These are phyloP conservation scores for Leavenworthia alabamica DNA, from an alignment of 345 rosid genomes.

Conservation along the genomic window DNA sequence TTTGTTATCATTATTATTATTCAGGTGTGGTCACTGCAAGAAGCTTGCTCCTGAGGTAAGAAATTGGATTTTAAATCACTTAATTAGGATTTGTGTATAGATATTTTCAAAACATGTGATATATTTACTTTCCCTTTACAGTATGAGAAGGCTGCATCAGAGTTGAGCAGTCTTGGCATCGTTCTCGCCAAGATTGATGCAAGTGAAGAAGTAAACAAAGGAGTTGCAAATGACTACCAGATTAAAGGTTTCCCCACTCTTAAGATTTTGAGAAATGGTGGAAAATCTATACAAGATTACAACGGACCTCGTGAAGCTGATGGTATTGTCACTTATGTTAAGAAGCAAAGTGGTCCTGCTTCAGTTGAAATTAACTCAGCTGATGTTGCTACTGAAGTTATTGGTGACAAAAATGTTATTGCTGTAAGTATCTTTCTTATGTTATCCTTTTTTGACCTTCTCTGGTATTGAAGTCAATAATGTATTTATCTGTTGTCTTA, in stretches of 20 bases:
- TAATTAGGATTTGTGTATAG: no score
- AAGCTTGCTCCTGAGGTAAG: constrained; percentile 91
- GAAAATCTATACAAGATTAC: constrained; percentile 69
- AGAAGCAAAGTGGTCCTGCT: constrained; percentile 92
- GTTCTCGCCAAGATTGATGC: constrained; percentile 91
- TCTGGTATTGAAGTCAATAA: not conserved
- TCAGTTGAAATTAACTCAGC: constrained; percentile 64
- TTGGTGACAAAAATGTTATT: constrained; percentile 57
- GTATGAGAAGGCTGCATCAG: constrained; percentile 94
- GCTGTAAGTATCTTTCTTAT: constrained; percentile 46
- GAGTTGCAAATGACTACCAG: constrained; percentile 45
- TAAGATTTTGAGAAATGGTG: constrained; percentile 80
- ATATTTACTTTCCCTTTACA: constrained; percentile 23
- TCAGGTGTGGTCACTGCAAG: constrained; percentile 97
- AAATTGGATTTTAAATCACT: not conserved
- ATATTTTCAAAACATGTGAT: no score
- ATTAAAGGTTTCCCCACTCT: constrained; percentile 86
- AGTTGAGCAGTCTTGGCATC: constrained; percentile 51
- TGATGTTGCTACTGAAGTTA: constrained; percentile 50
- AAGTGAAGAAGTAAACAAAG: constrained; percentile 62
- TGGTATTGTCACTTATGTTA: constrained; percentile 71
- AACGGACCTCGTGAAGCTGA: constrained; percentile 96
- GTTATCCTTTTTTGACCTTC: not conserved
- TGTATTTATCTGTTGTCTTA: constrained; percentile 25
- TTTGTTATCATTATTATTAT: not conserved